Evolutionary conservation across 345 rosid species (phyloP), one percentile per base, ranked within the genome.

Genomic region (Durio zibethinus): DNA sequence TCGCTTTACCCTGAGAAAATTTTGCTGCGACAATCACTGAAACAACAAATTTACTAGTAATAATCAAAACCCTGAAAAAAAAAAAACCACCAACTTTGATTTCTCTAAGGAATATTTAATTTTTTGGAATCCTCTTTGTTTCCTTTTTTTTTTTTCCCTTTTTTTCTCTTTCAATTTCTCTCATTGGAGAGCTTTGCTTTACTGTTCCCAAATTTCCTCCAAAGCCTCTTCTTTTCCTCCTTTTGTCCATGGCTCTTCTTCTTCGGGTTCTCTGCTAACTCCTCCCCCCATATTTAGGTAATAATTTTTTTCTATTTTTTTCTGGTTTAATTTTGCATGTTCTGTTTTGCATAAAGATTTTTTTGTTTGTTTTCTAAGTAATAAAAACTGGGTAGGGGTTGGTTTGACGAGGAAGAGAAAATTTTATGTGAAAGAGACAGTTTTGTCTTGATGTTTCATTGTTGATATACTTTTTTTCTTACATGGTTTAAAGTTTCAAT

Each of bases 1-100:
- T 52, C 85, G 92, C 81, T 65, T 70, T 73, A 64, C 59, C 87
- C 82, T 71, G 21, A 67, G 70, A 80, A 85, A 72, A 68, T 2
- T 67, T 72, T 67, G 61, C 68, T 64, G 79, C 73, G 66, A 82
- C 29, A 54, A 69, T 72, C 63, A 66, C 73, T 61, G 63, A 54
- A 73, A 68, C 68, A 73, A 77, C 57, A 76, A 78, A 47, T 47
- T 68, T 27, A 68, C 36, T 27, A 2, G 6, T 25, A 23, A 23
- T 7, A 23, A 67, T 42, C 23, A 38, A 40, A 80, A 77, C 78
- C 1, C 70, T 75, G 18, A 20, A 82, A 61, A 81, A 82, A 56
- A 11, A 59, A 74, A 62, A 48, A 52, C 21, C 38, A 66, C 21
- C 52, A 47, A 72, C 78, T 35, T 66, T 68, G 35, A 76, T 77